These are phyloP conservation scores for Cordyceps cateniannulata DNA, from an alignment of 2,329 filamentous ascomycete genomes.

Conservation along the genomic window DNA sequence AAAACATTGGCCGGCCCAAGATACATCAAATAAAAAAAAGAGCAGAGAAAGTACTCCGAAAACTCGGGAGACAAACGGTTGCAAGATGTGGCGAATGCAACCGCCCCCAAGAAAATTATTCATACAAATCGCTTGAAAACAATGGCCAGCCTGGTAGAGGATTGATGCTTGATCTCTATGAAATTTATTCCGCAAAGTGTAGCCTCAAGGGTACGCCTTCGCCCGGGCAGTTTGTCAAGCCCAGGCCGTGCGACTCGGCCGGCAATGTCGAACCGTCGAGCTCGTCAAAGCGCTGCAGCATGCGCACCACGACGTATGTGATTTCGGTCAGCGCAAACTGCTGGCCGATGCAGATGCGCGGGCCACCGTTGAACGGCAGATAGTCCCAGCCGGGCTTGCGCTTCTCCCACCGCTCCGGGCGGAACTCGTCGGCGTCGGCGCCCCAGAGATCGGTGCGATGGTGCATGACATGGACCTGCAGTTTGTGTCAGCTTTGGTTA, in stretches of 20 bases:
- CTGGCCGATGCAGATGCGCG: constrained; percentile 23
- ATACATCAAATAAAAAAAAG: too few relatives aligned
- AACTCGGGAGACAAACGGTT: too few relatives aligned
- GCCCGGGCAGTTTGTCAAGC: constrained; percentile 10
- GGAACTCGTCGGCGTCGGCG: constrained; percentile 32
- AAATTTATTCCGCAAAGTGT: neutral
- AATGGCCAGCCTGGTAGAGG: too few relatives aligned
- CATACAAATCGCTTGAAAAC: too few relatives aligned
- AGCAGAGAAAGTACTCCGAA: too few relatives aligned
- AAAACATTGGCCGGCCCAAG: too few relatives aligned
- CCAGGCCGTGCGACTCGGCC: constrained; percentile 1
- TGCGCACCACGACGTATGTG: constrained; percentile 18
- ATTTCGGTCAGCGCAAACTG: constrained; percentile 23
- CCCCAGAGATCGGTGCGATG: constrained; percentile 33
- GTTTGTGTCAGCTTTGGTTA: constrained; percentile 11
- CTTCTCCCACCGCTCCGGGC: constrained; percentile 32
- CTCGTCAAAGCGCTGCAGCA: constrained; percentile 12
- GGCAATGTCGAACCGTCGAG: constrained; percentile 1
- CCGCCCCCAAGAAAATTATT: too few relatives aligned
- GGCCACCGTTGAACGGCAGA: constrained; percentile 23
- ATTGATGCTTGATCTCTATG: too few relatives aligned
- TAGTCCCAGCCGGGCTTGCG: constrained; percentile 21
- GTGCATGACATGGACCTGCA: constrained; percentile 26
- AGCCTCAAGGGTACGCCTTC: constrained; percentile 4
- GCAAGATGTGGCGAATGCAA: too few relatives aligned